Base-by-base conservation (phyloP, 2,329 filamentous ascomycete genomes). In the Fusarium sp. region DNA sequence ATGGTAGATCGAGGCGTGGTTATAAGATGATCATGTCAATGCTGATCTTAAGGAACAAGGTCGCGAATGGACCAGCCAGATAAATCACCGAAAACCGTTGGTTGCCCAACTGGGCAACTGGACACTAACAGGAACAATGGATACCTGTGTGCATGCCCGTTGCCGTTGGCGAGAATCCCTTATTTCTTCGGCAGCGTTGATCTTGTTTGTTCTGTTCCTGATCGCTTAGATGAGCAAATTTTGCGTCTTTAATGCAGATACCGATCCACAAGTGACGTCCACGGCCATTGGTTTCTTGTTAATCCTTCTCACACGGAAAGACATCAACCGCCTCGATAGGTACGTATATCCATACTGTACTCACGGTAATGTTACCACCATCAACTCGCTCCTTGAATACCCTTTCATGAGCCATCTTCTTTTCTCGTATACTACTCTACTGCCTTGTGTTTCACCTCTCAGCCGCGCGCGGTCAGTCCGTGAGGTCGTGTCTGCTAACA, bases 381-480 rank as follows among this genome's bases (percentile, higher is more conserved):
- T 30, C 30, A 42, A 42, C 12, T 26, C 12, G 23, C 20, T 26
- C 12, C 38, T 40, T 26, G 8, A 13, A 20, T 18, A 31, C 47
- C 20, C 30, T 50, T 34, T 44, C n/a, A 28, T 31, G 18, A 59
- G 30, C 8, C 40, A 41, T 36, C 26, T 40, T 34, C n/a, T 42
- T 9, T 37, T 50, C 44, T 61, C 38, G 36, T 46, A 38, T 15
- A 40, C 34, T 40, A 28, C 26, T 23, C 23, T 20, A 44, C 40
- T 16, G 33, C 40, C 16, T 34, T 30, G 53, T 47, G 60, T 68
- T 65, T 67, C 67, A 65, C 49, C 50, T 30, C 57, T 64, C 51
- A 55, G 50, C 58, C 53, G 30, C 38, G 55, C 33, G 49, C 56
- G 61, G 66, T n/a, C 57, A 61, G 26, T 28, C 56, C 67, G 44